Evolutionary conservation across 495 filamentous ascomycete genomes (phyloP).

Genomic region (Daldinia bambusicola): DNA sequence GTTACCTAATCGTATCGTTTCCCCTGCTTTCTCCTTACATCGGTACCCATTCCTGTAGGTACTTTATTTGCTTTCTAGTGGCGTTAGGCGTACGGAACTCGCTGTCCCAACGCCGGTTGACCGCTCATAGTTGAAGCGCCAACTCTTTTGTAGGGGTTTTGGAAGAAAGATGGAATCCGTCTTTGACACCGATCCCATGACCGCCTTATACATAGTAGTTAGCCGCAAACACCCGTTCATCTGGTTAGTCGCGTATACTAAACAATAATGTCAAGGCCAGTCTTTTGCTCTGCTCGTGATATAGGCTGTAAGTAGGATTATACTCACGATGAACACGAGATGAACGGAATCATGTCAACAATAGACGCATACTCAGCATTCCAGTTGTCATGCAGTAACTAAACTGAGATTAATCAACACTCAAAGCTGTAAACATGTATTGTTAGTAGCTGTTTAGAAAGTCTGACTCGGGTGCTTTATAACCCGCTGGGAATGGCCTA

Average conservation of each 20-base stretch:
- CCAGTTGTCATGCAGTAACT: not conserved
- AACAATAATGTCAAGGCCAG: not conserved
- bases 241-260: not conserved
- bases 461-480: constrained; percentile 1
- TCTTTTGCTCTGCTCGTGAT: not conserved
- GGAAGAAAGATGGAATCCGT: not conserved
- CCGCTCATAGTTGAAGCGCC: not conserved
- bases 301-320: not conserved
- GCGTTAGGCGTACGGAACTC: not conserved
- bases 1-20: not conserved
- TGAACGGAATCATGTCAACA: constrained; percentile 1
- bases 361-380: not conserved
- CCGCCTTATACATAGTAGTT: not conserved
- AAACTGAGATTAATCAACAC: constrained; percentile 7
- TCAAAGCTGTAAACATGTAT: constrained; percentile 12
- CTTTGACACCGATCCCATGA: not conserved
- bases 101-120: not conserved
- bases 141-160: not conserved
- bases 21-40: not conserved
- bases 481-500: constrained; percentile 13
- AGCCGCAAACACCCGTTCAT: not conserved
- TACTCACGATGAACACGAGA: not conserved
- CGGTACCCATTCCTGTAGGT: not conserved
- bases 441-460: constrained; percentile 1
- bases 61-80: not conserved